Evolutionary conservation across 1,284 basidiomycete genomes (phyloP).

Genomic region (Entoloma clypeatum): DNA sequence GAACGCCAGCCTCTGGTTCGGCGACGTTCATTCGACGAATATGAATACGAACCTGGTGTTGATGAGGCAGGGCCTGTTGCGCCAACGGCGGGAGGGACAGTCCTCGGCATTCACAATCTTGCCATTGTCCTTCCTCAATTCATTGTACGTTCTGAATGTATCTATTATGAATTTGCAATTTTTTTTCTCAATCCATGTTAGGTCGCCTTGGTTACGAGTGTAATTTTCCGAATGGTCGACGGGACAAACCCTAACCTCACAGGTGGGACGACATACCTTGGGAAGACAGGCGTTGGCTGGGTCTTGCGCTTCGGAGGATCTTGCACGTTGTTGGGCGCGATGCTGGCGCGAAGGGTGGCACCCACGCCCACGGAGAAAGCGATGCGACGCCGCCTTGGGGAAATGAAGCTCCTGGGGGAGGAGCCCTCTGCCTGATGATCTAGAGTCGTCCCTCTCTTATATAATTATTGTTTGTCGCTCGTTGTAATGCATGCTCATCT

Average conservation of each 20-base stretch:
- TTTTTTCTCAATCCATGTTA: slow-evolving; percentile 36
- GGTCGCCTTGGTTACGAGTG: slow-evolving; percentile 86
- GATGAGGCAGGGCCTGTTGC: slow-evolving; percentile 44
- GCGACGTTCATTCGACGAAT: slow-evolving; percentile 59
- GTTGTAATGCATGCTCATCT: slow-evolving; percentile 1
- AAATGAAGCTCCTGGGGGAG: slow-evolving; percentile 68
- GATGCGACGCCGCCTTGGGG: slow-evolving; percentile 76
- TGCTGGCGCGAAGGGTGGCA: slow-evolving; percentile 75
- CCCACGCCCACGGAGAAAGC: slow-evolving; percentile 87
- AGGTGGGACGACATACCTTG: slow-evolving; percentile 60
- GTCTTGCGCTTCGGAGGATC: slow-evolving; percentile 89
- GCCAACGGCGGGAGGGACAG: slow-evolving; percentile 84
- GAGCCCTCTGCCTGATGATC: slow-evolving; percentile 45
- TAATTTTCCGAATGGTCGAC: slow-evolving; percentile 84
- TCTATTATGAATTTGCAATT: too few species aligned
- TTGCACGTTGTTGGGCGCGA: slow-evolving; percentile 70
- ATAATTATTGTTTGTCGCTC: slow-evolving; percentile 7
- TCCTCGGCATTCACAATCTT: slow-evolving; percentile 93
- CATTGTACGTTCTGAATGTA: slow-evolving; percentile 58
- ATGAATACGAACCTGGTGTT: slow-evolving; percentile 41
- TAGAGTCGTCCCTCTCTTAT: slow-evolving; percentile 2
- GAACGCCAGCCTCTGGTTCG: slow-evolving; percentile 71
- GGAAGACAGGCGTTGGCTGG: slow-evolving; percentile 89
- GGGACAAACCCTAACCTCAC: slow-evolving; percentile 39
- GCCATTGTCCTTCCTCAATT: slow-evolving; percentile 93